Percentiles rank a stretch among this genome's conserved stretches.
phyloP scores from a whole-genome alignment of 2,329 filamentous ascomycete species.

The Hymenoscyphus fraxineus region DNA sequence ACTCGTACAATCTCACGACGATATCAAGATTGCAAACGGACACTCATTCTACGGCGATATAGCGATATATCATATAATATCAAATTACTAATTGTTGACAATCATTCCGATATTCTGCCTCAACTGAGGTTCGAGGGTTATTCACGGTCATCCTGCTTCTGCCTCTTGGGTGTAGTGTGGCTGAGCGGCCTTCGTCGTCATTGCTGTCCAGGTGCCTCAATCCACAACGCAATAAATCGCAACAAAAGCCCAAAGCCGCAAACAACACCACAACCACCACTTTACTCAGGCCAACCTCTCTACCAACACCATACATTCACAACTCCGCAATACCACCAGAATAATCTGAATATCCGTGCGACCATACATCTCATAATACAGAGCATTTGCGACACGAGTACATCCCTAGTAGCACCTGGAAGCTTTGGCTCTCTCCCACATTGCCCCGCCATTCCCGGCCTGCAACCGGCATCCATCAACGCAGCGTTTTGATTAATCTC shows the following conservation, averaged over 20 bases:
- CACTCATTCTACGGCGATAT: no score
- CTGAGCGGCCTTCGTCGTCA: neutral
- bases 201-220: neutral
- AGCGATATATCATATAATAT: no score
- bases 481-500: slow-evolving; percentile 12
- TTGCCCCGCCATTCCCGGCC: slow-evolving; percentile 12
- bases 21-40: neutral
- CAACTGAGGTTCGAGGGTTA: no score
- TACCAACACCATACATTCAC: neutral
- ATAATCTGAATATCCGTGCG: neutral
- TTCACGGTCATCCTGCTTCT: no score
- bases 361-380: neutral
- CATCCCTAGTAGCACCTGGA: neutral
- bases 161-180: neutral
- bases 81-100: no score
- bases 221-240: neutral
- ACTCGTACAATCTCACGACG: neutral
- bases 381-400: neutral
- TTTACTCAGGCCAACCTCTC: neutral
- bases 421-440: neutral
- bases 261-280: neutral
- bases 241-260: neutral
- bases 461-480: slow-evolving; percentile 7
- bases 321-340: neutral
- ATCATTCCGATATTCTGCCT: no score